phyloP scores from a whole-genome alignment of 345 rosid species.

The Laguncularia racemosa region DNA sequence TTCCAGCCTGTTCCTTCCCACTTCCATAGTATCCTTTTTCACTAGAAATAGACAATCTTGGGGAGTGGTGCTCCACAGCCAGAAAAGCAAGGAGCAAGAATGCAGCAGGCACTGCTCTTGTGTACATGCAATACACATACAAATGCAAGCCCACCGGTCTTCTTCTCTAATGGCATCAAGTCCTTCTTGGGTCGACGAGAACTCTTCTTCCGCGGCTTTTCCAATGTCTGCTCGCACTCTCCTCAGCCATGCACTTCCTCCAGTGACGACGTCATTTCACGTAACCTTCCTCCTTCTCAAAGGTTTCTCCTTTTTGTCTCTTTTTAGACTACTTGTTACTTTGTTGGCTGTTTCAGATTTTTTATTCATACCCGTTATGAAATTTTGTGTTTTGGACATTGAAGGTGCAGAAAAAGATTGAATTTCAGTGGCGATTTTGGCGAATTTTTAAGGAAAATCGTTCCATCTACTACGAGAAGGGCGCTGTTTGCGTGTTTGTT shows the following conservation, averaged over 20 bases:
- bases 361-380: neutral
- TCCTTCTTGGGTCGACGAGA: conserved; percentile 28
- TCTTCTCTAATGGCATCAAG: too few species aligned
- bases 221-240: conserved; percentile 13
- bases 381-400: conserved; percentile 3
- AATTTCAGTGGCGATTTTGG: conserved; percentile 28
- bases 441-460: conserved; percentile 27
- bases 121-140: too few species aligned
- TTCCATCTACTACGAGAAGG: conserved; percentile 40
- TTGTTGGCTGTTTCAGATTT: too few species aligned
- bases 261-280: neutral
- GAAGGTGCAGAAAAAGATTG: conserved; percentile 21
- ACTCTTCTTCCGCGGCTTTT: conserved; percentile 22
- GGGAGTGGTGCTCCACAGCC: too few species aligned
- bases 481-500: conserved; percentile 45
- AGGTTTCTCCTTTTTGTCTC: neutral
- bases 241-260: neutral
- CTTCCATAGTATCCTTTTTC: too few species aligned
- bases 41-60: too few species aligned
- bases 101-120: too few species aligned
- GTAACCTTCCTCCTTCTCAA: neutral
- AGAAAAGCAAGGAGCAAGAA: too few species aligned
- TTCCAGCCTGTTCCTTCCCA: too few species aligned
- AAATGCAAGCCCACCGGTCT: too few species aligned
- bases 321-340: neutral